Evolutionary conservation across 495 filamentous ascomycete species (phyloP).

Genomic region (Parathielavia appendiculata): DNA sequence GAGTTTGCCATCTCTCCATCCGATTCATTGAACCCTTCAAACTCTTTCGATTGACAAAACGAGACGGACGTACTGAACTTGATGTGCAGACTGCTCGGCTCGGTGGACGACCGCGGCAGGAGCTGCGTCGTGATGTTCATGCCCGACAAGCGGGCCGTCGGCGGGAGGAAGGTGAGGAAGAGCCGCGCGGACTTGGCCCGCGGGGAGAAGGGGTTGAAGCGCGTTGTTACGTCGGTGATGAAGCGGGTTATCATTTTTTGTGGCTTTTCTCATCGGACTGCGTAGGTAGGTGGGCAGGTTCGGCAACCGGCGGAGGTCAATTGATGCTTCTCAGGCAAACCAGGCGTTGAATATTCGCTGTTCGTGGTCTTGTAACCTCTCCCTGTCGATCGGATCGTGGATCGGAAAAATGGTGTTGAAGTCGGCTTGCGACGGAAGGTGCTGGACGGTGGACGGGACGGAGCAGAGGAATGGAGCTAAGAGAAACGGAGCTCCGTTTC

Average conservation of each 20-base stretch:
- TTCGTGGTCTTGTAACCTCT: neutral
- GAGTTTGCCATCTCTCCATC: neutral
- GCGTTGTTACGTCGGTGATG: constrained; percentile 75
- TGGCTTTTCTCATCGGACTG: neutral
- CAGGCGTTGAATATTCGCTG: too few species aligned
- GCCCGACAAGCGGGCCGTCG: constrained; percentile 59
- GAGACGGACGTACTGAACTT: constrained; percentile 66
- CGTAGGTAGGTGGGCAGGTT: neutral
- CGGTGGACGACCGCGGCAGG: constrained; percentile 60
- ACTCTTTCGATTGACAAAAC: neutral
- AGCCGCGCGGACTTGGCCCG: constrained; percentile 72
- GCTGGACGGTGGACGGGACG: constrained; percentile 12
- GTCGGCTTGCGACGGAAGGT: constrained; percentile 8
- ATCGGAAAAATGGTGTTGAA: constrained; percentile 16
- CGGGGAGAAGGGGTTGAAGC: constrained; percentile 87
- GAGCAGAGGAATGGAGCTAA: neutral
- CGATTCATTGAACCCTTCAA: neutral
- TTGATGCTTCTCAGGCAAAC: neutral
- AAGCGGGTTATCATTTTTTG: constrained; percentile 77
- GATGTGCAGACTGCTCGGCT: constrained; percentile 59
- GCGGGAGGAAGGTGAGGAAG: constrained; percentile 83
- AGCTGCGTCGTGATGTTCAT: constrained; percentile 78
- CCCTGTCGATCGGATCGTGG: neutral
- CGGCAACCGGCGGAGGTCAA: neutral
- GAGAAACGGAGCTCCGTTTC: constrained; percentile 2